A percentile compares a stretch with the other conserved stretches of the same genome.
Conservation (phyloP, 2,329 filamentous ascomycete genomes). For the Paecilomyces sp. region DNA sequence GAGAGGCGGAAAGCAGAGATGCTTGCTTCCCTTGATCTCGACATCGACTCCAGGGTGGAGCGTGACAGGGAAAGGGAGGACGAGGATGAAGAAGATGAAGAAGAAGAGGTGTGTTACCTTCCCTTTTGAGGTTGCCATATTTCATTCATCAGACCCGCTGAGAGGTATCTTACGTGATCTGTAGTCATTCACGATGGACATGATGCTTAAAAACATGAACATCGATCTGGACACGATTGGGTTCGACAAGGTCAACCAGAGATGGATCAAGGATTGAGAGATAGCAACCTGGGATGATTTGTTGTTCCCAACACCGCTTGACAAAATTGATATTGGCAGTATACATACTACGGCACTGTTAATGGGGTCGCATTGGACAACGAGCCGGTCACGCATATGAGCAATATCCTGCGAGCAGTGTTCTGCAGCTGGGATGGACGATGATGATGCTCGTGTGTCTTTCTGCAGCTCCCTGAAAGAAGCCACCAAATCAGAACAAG, state of each 20-base stretch:
- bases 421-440: not conserved
- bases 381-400: not conserved
- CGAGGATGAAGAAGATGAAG: slow-evolving; percentile 19
- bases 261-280: slow-evolving; percentile 42
- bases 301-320: not conserved
- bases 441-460: not conserved
- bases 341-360: not conserved
- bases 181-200: slow-evolving; percentile 61
- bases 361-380: not conserved
- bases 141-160: not conserved
- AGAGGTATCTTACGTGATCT: not conserved
- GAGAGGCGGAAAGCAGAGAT: slow-evolving; percentile 31
- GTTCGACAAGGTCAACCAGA: slow-evolving; percentile 50
- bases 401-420: not conserved
- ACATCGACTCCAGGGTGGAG: slow-evolving; percentile 15
- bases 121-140: slow-evolving; percentile 5
- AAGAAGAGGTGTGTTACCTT: slow-evolving; percentile 23
- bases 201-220: slow-evolving; percentile 61
- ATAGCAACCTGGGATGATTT: not conserved
- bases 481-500: not conserved
- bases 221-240: slow-evolving; percentile 58
- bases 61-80: slow-evolving; percentile 35
- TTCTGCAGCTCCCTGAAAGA: not conserved
- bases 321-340: not conserved
- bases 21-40: slow-evolving; percentile 23